Conservation (phyloP, 352 stramenopile genomes). For the Pythium aquatile region DNA sequence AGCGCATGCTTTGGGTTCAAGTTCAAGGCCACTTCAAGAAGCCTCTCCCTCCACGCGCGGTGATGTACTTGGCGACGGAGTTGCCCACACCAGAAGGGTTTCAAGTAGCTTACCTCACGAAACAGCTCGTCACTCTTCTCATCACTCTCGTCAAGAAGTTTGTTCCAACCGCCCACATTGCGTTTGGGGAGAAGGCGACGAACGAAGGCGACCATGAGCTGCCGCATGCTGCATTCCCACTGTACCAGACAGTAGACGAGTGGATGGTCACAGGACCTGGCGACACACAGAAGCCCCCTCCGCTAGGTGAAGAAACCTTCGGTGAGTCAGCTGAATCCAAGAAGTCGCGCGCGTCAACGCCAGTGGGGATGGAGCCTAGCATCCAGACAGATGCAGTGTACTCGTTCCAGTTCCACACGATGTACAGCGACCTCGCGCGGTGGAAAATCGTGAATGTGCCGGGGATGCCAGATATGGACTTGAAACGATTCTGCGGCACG, state of each 20-base stretch:
- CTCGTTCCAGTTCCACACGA: constrained; percentile 61
- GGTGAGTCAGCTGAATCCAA: constrained; percentile 35
- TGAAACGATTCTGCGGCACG: constrained; percentile 33
- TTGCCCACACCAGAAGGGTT: constrained; percentile 31
- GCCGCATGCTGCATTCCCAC: constrained; percentile 46
- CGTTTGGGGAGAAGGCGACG: constrained; percentile 28
- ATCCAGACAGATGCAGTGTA: constrained; percentile 46
- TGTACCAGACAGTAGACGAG: constrained; percentile 53
- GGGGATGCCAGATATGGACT: constrained; percentile 38
- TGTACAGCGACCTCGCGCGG: constrained; percentile 40
- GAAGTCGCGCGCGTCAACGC: constrained; percentile 21
- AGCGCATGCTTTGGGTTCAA: constrained; percentile 49
- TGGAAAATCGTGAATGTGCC: constrained; percentile 51
- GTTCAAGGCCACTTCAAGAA: constrained; percentile 64
- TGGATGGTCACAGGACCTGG: constrained; percentile 33
- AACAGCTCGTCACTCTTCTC: constrained; percentile 37
- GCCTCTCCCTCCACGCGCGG: constrained; percentile 24
- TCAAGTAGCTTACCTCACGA: constrained; percentile 34
- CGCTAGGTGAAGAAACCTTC: constrained; percentile 36
- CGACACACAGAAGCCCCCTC: not conserved
- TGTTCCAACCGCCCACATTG: constrained; percentile 36
- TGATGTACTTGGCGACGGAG: constrained; percentile 53
- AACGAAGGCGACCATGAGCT: constrained; percentile 28
- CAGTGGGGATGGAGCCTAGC: constrained; percentile 23
- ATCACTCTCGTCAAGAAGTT: constrained; percentile 39